Evolutionary conservation across 2,329 filamentous ascomycete genomes (phyloP), one percentile per base, ranked within the genome.

Genomic region (Hymenoscyphus occultus): DNA sequence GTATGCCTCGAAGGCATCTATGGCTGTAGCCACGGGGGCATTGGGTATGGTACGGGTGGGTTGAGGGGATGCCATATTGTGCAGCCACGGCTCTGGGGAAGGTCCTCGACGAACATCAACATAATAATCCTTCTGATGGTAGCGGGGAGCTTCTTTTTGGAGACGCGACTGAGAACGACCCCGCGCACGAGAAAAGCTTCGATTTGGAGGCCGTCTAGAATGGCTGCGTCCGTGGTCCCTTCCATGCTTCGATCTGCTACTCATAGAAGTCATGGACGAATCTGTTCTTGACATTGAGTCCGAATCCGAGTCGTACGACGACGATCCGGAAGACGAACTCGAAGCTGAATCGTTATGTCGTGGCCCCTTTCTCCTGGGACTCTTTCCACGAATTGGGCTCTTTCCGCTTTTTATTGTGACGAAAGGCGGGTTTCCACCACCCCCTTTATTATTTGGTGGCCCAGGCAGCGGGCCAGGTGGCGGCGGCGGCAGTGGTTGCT

Each of bases 401-500:
- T 35, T 35, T 35, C 2, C 35, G 9, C 35, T 1, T 0, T 35
- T 5, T 35, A 7, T 6, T 35, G 6, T 10, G 5, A 35, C 5
- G 35, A 35, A 1, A 35, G 35, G 35, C 35, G 35, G 35, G 35
- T 6, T 6, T 28, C 6, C 19, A 10, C 45, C 45, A 19, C n/a
- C n/a, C 19, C 42, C 42, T 51, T n/a, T 10, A 51, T 51, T 45
- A 4, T 45, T 51, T 28, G 45, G 45, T 4, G 45, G 45, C 22
- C 45, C 45, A 19, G 45, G 45, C 2, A 16, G n/a, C 19, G 28
- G 28, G 28, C 16, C 16, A 7, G 45, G n/a, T 9, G n/a, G 45
- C 3, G 45, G 45, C 2, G 45, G 60, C 31, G 61, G 67, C 9
- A 51, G 61, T 48, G 62, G 68, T 4, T 62, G 66, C 22, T 64